Evolutionary conservation across 176 grass and related monocot species (phyloP), one percentile per base, ranked within the genome.

Genomic region (Triticum turgidum): DNA sequence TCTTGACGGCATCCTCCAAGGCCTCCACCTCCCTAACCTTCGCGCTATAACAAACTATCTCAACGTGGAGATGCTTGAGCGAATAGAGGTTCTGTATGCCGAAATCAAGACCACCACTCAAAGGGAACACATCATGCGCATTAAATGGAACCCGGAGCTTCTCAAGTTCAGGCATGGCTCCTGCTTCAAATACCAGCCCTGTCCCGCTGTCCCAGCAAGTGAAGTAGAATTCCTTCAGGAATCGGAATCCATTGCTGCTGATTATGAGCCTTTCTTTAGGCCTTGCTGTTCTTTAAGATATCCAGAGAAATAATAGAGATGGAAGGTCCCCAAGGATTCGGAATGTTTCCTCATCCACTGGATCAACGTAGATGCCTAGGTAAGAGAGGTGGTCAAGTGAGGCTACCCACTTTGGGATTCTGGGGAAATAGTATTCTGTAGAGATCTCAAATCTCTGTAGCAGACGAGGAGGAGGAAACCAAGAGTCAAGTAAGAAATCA

Each of bases 151-250:
- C 54, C 24, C 35, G 70, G 17, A 84, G 71, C 6, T 84, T 75
- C 27, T 84, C 37, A 29, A 83, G 81, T 2, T 61, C 69, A 11
- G 81, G 81, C 68, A 83, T 21, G 8, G 81, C 68, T 6, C 74
- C 74, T 77, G 45, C 74, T 56, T 76, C 73, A 76, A 76, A 45
- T 8, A 52, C 5, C 73, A 52, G 44, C 14, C 73, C 73, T 76
- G 44, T 52, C 49, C 44, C 25, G 0, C 22, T 30, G 7, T 76
- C 73, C 73, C 73, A 76, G 24, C 73, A 76, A 3, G 73, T 76
- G 73, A 86, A 63, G 18, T 5, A 0, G 7, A 86, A 58, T 1
- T 5, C 5, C 5, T 80, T 63, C 5, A 86, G 37, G 69, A 10
- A 62, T 73, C 5, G 4, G 25, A 86, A 80, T 21, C 3, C 17